Conservation (phyloP, 176 grass and related monocot genomes). For the Oryza glumipatula region DNA sequence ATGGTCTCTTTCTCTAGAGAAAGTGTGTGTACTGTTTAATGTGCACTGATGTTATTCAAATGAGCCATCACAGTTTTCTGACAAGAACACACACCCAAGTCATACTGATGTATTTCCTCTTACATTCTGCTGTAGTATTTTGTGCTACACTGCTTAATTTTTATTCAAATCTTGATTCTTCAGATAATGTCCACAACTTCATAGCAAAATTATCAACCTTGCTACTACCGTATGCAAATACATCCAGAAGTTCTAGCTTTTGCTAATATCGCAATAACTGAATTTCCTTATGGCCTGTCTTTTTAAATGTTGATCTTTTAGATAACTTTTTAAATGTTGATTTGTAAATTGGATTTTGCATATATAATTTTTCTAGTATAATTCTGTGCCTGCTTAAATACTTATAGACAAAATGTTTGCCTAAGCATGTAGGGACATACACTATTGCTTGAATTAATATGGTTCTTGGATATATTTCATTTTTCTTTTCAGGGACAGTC, state of each 20-base stretch:
- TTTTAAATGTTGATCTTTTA: neutral
- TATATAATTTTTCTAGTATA: neutral
- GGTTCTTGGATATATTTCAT: slow-evolving; percentile 14
- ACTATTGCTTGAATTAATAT: slow-evolving; percentile 17
- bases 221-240: slow-evolving; percentile 20
- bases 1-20: slow-evolving; percentile 8
- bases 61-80: neutral
- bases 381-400: neutral
- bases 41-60: slow-evolving; percentile 1
- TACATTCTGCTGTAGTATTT: slow-evolving; percentile 2
- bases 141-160: neutral
- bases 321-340: neutral
- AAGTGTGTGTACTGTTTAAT: neutral
- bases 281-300: neutral
- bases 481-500: slow-evolving; percentile 65
- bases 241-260: neutral
- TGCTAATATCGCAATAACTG: neutral
- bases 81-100: slow-evolving; percentile 7
- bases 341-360: slow-evolving; percentile 23
- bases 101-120: neutral
- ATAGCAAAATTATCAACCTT: neutral
- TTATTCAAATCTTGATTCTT: slow-evolving; percentile 9
- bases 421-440: neutral
- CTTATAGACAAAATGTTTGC: neutral
- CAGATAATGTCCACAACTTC: slow-evolving; percentile 13